Base-by-base conservation (phyloP, 2,329 filamentous ascomycete species). In the Cylindrodendrum hubeiense region DNA sequence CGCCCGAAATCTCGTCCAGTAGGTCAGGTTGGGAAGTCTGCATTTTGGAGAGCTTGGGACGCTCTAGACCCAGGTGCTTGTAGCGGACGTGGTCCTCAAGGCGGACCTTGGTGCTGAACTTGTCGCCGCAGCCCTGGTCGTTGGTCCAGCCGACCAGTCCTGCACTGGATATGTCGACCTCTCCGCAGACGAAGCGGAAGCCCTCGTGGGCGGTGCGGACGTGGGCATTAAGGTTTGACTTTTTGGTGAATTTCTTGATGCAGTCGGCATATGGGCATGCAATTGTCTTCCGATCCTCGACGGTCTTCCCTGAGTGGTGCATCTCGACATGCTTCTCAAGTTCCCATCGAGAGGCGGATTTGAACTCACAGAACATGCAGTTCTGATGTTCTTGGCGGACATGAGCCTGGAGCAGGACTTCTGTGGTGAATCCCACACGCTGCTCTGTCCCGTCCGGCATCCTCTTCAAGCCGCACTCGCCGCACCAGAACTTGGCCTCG, bases 1-100 rank as follows among this genome's bases (percentile, higher is more conserved):
- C 76, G 15, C 84, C 84, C 0, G 81, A 79, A 10, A 87, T 70
- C 47, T 82, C 80, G 28, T 84, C 81, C 22, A 87, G 74, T 13
- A 83, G 68, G 50, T 79, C 78, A 2, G 70, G 60, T 10, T 71
- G 41, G 9, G 67, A 44, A 17, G 52, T 46, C 47, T 66, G 60
- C 41, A 70, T 57, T 60, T 70, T 69, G 56, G 69, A 74, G 43
- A 76, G 63, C 62, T 74, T 72, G 34, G 84, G 84, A 13, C 87
- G 83, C 60, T 83, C 79, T 17, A 79, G 74, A n/a, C 90, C 89
- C 26, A 97, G 83, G 77, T 98, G 95, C 22, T 93, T 87, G 51
- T 91, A 94, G 21, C 93, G 90, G 47, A 98, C 86, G 76, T 98
- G 95, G 70, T 96, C 92, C 77, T 95, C 92, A 0, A 98, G 85